phyloP scores from a whole-genome alignment of 352 stramenopile genomes.

The Globisporangium solare region DNA sequence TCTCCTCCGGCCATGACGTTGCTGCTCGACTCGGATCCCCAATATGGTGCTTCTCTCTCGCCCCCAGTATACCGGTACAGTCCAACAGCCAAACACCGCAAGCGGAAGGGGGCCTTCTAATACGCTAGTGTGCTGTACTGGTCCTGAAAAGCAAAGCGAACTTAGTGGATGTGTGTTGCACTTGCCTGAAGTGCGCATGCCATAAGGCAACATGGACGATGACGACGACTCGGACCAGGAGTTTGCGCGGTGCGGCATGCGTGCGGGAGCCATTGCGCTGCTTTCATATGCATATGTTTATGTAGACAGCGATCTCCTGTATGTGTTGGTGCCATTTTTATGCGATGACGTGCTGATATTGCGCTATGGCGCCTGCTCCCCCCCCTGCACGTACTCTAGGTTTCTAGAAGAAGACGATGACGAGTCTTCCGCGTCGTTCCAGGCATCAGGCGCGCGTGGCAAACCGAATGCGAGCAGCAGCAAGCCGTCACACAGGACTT shows the following conservation, averaged over 20 bases:
- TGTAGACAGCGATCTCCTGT: neutral
- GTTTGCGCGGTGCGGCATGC: constrained; percentile 44
- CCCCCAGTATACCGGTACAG: too few relatives aligned
- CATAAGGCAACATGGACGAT: constrained; percentile 14
- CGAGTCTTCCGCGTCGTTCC: constrained; percentile 30
- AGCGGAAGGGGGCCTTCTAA: too few relatives aligned
- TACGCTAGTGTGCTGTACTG: too few relatives aligned
- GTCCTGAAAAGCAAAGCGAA: too few relatives aligned
- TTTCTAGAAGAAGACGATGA: constrained; percentile 60
- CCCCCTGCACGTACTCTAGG: constrained; percentile 12
- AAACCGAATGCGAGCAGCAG: neutral
- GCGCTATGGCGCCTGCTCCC: too few relatives aligned
- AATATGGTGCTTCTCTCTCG: neutral
- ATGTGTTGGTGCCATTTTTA: neutral
- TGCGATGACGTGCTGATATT: too few relatives aligned
- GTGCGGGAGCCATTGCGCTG: too few relatives aligned
- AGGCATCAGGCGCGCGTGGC: constrained; percentile 2
- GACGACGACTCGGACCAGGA: constrained; percentile 55
- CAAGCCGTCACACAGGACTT: neutral
- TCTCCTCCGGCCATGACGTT: constrained; percentile 29
- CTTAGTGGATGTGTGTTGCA: too few relatives aligned
- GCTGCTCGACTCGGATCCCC: neutral
- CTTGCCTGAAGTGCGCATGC: neutral
- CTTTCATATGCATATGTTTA: constrained; percentile 1
- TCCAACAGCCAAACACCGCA: too few relatives aligned